phyloP scores from a whole-genome alignment of 495 filamentous ascomycete genomes.

The Parachaetomium inaequale region DNA sequence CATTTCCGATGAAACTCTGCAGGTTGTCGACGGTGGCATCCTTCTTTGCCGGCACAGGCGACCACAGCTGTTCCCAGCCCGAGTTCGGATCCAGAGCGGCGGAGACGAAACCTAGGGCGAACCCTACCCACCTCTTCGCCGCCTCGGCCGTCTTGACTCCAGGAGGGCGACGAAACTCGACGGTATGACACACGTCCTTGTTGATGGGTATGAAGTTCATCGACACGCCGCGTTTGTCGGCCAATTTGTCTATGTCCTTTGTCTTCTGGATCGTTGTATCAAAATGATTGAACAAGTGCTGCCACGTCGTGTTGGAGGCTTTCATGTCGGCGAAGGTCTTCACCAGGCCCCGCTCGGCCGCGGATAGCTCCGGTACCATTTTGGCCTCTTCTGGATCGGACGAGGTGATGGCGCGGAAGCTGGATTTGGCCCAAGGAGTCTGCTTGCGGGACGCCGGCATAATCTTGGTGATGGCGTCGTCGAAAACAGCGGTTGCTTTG shows the following conservation, averaged over 20 bases:
- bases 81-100: not conserved
- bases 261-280: too few relatives aligned
- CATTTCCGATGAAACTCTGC: too few relatives aligned
- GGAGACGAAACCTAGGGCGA: not conserved
- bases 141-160: not conserved
- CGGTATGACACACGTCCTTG: not conserved
- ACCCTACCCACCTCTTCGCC: not conserved
- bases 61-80: too few relatives aligned
- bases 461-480: not conserved
- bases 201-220: not conserved
- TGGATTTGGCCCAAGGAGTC: not conserved
- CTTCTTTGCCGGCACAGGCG: too few relatives aligned
- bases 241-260: too few relatives aligned
- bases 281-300: not conserved
- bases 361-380: not conserved
- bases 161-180: constrained; percentile 2
- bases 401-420: not conserved
- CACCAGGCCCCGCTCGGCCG: not conserved
- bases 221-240: too few relatives aligned
- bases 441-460: not conserved
- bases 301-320: not conserved
- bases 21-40: too few relatives aligned
- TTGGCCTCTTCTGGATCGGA: too few relatives aligned
- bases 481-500: not conserved
- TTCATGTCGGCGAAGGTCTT: not conserved